Conservation (phyloP, 305 asterid genomes). For the Fraxinus baroniana region DNA sequence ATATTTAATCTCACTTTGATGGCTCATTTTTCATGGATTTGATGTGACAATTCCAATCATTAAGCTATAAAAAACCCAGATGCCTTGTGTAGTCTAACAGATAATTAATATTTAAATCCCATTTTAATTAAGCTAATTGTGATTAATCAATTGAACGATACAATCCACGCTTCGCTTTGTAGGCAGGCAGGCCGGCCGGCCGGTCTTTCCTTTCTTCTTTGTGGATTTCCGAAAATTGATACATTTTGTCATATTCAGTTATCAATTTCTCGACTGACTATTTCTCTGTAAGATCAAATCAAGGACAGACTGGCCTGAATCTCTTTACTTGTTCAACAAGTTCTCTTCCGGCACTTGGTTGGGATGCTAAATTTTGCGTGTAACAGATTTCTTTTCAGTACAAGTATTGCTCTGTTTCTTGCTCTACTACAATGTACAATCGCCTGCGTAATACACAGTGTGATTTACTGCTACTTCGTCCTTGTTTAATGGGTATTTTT, state of each 20-base stretch:
- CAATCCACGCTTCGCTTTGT: constrained; percentile 16
- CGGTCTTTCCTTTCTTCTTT: background rate
- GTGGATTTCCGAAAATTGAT: background rate
- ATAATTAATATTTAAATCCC: constrained; percentile 3
- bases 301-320: background rate
- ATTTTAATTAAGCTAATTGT: constrained; percentile 5
- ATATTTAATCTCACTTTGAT: background rate
- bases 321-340: constrained; percentile 30
- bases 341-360: constrained; percentile 10
- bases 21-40: background rate
- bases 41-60: constrained; percentile 25
- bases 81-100: background rate
- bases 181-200: constrained; percentile 26
- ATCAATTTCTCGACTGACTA: background rate
- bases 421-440: background rate
- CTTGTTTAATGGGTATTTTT: background rate
- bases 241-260: background rate
- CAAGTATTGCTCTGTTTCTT: background rate
- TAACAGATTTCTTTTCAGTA: background rate
- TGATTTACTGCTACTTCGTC: background rate
- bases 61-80: background rate
- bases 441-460: background rate
- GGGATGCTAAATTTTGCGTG: constrained; percentile 4
- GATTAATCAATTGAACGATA: constrained; percentile 7
- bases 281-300: constrained; percentile 2